phyloP scores from a whole-genome alignment of 495 filamentous ascomycete species.

The Cercophora scortea region DNA sequence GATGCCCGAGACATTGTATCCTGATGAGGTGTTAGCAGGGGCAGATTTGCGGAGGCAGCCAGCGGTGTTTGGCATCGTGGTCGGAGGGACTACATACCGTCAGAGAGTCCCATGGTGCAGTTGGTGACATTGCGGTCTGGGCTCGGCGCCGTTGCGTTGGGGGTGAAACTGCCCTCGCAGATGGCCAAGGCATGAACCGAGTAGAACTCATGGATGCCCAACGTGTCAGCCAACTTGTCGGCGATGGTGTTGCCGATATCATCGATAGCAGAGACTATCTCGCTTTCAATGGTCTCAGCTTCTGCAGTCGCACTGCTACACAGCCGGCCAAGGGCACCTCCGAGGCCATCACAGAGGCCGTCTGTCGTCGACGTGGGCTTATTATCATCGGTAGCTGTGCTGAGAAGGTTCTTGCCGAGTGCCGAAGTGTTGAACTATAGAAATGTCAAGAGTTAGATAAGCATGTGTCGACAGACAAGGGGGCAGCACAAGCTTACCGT shows the following conservation, averaged over 20 bases:
- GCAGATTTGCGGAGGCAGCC: neutral
- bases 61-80: too few relatives aligned
- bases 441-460: neutral
- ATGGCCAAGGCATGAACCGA: constrained; percentile 61
- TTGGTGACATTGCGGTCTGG: constrained; percentile 49
- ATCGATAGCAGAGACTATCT: constrained; percentile 22
- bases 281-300: constrained; percentile 23
- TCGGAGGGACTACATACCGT: too few relatives aligned
- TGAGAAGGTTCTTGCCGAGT: constrained; percentile 46
- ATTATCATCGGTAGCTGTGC: constrained; percentile 2
- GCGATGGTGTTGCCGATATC: constrained; percentile 13
- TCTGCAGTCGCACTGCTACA: constrained; percentile 20
- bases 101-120: constrained; percentile 44
- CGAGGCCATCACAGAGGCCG: constrained; percentile 7
- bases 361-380: constrained; percentile 6
- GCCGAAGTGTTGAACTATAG: constrained; percentile 56
- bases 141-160: constrained; percentile 39
- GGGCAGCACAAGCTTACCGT: constrained; percentile 41
- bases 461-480: neutral
- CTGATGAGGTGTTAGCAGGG: neutral
- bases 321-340: constrained; percentile 12
- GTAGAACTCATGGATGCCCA: constrained; percentile 67
- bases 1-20: constrained; percentile 53
- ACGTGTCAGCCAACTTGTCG: constrained; percentile 35
- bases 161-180: constrained; percentile 56